A percentile compares a stretch with the other conserved stretches of the same genome.
phyloP scores from a whole-genome alignment of 331 rosid genomes.

The Arachis monticola region DNA sequence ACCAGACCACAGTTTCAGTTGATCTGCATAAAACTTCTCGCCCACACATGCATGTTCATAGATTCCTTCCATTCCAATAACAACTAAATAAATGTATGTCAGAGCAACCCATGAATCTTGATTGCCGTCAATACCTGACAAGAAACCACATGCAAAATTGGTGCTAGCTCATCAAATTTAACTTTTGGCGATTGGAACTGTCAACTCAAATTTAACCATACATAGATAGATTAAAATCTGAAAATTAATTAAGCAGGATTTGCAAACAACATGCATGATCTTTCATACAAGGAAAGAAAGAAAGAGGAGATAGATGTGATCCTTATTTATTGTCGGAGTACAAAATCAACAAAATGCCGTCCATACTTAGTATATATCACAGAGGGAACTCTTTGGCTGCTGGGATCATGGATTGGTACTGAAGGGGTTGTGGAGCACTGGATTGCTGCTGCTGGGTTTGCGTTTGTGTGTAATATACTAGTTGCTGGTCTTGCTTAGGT shows the following conservation, averaged over 20 bases:
- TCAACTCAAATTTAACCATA: too few species aligned
- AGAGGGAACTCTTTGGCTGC: conserved; percentile 58
- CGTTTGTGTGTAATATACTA: conserved; percentile 48
- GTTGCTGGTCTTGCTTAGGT: conserved; percentile 48
- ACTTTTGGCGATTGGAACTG: background rate
- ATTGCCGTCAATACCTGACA: background rate
- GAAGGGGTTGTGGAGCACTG: conserved; percentile 52
- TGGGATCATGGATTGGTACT: conserved; percentile 73
- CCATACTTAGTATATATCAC: too few species aligned
- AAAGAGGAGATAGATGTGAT: too few species aligned
- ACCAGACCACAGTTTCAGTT: too few species aligned
- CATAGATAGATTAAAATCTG: too few species aligned
- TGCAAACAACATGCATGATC: too few species aligned
- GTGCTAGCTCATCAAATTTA: background rate
- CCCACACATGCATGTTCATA: conserved; percentile 38
- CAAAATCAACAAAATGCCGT: too few species aligned
- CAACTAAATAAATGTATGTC: background rate
- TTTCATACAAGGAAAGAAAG: too few species aligned
- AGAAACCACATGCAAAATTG: background rate
- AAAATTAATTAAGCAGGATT: too few species aligned
- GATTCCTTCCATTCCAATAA: conserved; percentile 38
- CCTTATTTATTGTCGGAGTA: too few species aligned
- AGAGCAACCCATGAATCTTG: too few species aligned
- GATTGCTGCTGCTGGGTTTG: conserved; percentile 41
- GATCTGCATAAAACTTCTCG: too few species aligned